Conservation (phyloP, 805 yeast genomes). For the Ogataea angusta region DNA sequence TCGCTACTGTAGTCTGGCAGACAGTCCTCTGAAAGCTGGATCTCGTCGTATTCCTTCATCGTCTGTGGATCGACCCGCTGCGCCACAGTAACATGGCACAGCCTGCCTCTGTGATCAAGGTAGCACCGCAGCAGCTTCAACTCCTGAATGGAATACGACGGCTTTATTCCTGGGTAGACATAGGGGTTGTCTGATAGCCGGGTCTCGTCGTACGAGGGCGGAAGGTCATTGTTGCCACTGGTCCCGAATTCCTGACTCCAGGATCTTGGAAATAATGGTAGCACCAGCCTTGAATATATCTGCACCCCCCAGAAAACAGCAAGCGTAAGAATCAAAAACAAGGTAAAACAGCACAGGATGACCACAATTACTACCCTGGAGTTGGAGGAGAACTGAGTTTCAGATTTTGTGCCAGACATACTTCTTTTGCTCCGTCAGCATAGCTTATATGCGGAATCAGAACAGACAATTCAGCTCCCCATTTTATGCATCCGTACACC, state of each 20-base stretch:
- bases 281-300: constrained; percentile 9
- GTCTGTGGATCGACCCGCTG: constrained; percentile 16
- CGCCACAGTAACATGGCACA: constrained; percentile 13
- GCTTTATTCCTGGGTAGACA: constrained; percentile 7
- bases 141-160: constrained; percentile 18
- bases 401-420: not conserved
- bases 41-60: constrained; percentile 12
- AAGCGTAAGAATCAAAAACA: constrained; percentile 5
- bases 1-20: constrained; percentile 2
- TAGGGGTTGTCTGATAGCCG: constrained; percentile 9
- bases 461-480: constrained; percentile 7
- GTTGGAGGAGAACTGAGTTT: not conserved
- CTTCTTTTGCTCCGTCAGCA: not conserved
- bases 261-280: constrained; percentile 1
- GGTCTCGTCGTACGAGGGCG: constrained; percentile 18
- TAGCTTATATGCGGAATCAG: constrained; percentile 1
- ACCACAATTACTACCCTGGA: constrained; percentile 9
- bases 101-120: constrained; percentile 13
- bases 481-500: constrained; percentile 9
- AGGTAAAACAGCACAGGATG: constrained; percentile 8
- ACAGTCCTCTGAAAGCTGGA: constrained; percentile 8
- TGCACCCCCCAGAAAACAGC: constrained; percentile 12
- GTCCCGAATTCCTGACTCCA: not conserved
- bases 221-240: not conserved
- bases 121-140: constrained; percentile 9